These are phyloP conservation scores for Colletotrichum limetticola DNA, from an alignment of 2,329 filamentous ascomycete genomes.

Conservation along the genomic window DNA sequence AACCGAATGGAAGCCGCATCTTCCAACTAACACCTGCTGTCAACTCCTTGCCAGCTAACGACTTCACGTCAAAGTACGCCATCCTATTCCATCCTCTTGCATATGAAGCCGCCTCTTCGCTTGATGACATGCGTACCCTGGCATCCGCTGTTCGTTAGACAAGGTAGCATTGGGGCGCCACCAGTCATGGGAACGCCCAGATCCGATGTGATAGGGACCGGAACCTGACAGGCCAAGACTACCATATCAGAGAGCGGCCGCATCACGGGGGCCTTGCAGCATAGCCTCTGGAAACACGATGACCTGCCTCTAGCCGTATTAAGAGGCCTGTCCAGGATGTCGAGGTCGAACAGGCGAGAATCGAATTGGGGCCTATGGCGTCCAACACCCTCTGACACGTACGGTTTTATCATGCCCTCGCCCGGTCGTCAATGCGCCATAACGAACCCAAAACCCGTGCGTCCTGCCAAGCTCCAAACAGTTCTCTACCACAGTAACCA, in stretches of 20 bases:
- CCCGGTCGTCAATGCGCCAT: slow-evolving; percentile 27
- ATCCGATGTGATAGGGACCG: slow-evolving; percentile 24
- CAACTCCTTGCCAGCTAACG: background rate
- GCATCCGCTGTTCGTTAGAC: slow-evolving; percentile 16
- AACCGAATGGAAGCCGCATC: background rate
- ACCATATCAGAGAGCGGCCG: background rate
- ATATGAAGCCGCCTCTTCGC: background rate
- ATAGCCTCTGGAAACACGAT: background rate
- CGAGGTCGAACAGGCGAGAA: background rate
- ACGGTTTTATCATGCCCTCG: slow-evolving; percentile 26
- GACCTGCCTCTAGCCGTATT: background rate
- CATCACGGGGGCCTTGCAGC: background rate
- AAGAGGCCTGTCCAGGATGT: background rate
- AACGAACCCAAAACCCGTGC: slow-evolving; percentile 26
- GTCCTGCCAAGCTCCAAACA: slow-evolving; percentile 27
- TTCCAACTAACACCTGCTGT: background rate
- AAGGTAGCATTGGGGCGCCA: slow-evolving; percentile 2
- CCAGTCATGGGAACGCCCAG: slow-evolving; percentile 1
- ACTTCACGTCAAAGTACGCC: slow-evolving; percentile 2
- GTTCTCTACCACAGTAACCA: background rate
- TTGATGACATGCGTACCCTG: slow-evolving; percentile 9
- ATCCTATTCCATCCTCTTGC: background rate
- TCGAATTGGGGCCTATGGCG: background rate
- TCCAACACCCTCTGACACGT: slow-evolving; percentile 25
- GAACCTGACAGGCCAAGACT: slow-evolving; percentile 5